phyloP scores from a whole-genome alignment of 2,329 filamentous ascomycete species.

The Colletotrichum lindemuthianum region DNA sequence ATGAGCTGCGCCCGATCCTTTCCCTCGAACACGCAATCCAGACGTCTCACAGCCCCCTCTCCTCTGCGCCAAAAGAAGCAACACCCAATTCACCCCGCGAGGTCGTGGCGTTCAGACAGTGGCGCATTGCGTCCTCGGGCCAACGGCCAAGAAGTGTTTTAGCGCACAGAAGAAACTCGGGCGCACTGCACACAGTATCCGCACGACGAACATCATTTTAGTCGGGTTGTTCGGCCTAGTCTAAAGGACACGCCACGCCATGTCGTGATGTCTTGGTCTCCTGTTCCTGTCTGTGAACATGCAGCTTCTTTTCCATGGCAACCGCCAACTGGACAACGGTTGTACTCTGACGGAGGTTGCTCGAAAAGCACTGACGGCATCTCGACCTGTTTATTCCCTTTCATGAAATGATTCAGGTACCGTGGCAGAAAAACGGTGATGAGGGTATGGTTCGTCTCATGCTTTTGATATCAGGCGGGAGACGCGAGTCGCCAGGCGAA shows the following conservation, averaged over 20 bases:
- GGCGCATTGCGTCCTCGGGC: slow-evolving; percentile 19
- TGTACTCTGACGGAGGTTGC: not conserved
- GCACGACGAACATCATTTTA: not conserved
- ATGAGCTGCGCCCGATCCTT: not conserved
- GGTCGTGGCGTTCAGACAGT: not conserved
- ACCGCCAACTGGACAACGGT: not conserved
- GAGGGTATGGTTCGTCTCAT: not conserved
- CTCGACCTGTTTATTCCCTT: too few relatives aligned
- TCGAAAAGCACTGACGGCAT: too few relatives aligned
- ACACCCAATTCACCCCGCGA: not conserved
- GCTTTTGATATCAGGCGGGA: not conserved
- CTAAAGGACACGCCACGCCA: not conserved
- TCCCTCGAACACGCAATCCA: not conserved
- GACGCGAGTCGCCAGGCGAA: not conserved
- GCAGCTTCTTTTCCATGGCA: slow-evolving; percentile 1
- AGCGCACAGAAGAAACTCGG: not conserved
- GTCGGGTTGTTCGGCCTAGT: not conserved
- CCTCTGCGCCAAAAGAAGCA: too few relatives aligned
- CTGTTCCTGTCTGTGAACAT: not conserved
- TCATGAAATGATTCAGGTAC: not conserved
- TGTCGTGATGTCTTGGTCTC: slow-evolving; percentile 1
- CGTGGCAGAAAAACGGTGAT: not conserved
- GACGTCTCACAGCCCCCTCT: too few relatives aligned
- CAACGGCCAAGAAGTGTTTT: slow-evolving; percentile 8
- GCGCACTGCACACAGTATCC: slow-evolving; percentile 5